Percentiles rank a stretch among this genome's conserved stretches.
phyloP scores from a whole-genome alignment of 2,329 filamentous ascomycete genomes.

The Phialocephala subalpina region DNA sequence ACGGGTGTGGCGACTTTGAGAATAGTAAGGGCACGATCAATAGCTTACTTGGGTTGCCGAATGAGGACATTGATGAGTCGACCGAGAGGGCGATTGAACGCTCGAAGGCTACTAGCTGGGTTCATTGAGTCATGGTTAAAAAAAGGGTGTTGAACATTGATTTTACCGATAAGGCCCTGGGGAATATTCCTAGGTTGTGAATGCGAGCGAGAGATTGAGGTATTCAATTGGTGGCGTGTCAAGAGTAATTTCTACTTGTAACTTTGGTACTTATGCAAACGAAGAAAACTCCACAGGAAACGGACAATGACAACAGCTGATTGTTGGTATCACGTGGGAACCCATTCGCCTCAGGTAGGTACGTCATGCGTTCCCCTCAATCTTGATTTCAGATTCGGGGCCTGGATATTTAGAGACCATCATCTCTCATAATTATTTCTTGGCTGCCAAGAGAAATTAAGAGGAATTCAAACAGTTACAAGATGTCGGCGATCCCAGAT shows the following conservation, averaged over 20 bases:
- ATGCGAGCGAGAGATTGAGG: no score
- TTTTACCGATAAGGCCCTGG: no score
- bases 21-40: constrained; percentile 24
- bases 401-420: background rate
- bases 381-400: background rate
- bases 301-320: no score
- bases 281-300: no score
- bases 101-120: background rate
- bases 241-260: no score
- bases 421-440: background rate
- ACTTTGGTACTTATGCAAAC: no score
- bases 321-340: background rate
- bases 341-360: background rate
- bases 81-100: background rate
- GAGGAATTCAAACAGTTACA: background rate
- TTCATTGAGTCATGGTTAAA: background rate
- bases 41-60: constrained; percentile 28
- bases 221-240: no score
- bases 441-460: background rate
- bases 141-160: no score
- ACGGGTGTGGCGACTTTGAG: constrained; percentile 26
- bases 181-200: no score
- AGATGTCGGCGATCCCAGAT: background rate
- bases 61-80: constrained; percentile 31
- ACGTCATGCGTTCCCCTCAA: background rate